Evolutionary conservation across 108 stramenopile genomes (phyloP).

Genomic region (Nitzschia palea): DNA sequence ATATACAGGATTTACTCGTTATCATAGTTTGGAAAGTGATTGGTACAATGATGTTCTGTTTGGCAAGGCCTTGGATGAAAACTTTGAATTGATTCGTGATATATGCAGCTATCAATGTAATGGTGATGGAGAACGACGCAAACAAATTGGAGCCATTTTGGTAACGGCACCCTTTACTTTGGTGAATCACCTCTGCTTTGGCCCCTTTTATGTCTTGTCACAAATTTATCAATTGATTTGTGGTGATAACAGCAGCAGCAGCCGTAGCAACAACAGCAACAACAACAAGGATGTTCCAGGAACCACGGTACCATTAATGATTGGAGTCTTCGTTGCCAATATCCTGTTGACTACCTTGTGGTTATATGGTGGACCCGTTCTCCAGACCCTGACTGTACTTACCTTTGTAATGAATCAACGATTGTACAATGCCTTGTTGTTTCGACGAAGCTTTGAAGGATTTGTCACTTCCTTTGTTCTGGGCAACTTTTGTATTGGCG

Average conservation of each 20-base stretch:
- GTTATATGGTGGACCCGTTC: slow-evolving; percentile 2
- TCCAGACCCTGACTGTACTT: background rate
- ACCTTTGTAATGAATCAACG: slow-evolving; percentile 15
- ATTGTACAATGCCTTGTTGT: slow-evolving; percentile 11
- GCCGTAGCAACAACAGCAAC: too few species aligned
- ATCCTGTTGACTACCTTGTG: background rate
- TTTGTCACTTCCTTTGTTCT: slow-evolving; percentile 9
- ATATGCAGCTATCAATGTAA: slow-evolving; percentile 13
- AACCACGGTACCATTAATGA: slow-evolving; percentile 4
- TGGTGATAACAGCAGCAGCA: too few species aligned
- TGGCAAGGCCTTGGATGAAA: slow-evolving; percentile 3
- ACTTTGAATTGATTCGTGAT: slow-evolving; percentile 9
- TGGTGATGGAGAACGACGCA: slow-evolving; percentile 2
- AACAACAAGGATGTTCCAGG: too few species aligned
- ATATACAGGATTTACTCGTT: background rate
- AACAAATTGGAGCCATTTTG: background rate
- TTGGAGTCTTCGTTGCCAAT: slow-evolving; percentile 10
- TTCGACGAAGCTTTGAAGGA: slow-evolving; percentile 9
- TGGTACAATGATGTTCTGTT: background rate
- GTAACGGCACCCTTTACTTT: slow-evolving; percentile 14
- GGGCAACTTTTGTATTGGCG: background rate
- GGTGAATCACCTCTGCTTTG: slow-evolving; percentile 1
- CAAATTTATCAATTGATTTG: too few species aligned
- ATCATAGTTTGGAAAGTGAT: background rate
- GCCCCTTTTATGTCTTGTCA: background rate